A percentile compares a stretch with the other conserved stretches of the same genome.
Evolutionary conservation across 345 rosid genomes (phyloP).

Genomic region (Moricandia moricandioides): DNA sequence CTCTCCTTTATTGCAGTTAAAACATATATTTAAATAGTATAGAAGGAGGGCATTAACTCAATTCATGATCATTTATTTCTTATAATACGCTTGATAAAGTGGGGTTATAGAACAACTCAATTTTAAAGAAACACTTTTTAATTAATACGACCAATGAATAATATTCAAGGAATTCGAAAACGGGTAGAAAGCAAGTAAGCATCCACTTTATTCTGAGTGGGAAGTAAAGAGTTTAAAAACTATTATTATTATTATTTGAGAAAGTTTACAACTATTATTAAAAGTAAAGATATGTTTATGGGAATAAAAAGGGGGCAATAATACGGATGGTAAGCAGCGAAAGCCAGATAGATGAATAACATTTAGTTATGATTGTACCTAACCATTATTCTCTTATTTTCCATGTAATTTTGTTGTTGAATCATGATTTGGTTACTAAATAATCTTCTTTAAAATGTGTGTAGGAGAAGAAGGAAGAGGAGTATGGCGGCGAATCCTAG

Average conservation of each 20-base stretch:
- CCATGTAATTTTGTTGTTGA: background rate
- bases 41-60: background rate
- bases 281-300: background rate
- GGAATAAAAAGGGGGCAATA: constrained; percentile 24
- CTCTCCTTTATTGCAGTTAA: background rate
- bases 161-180: background rate
- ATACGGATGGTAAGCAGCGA: constrained; percentile 5
- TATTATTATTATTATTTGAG: too few species aligned
- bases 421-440: background rate
- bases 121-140: background rate
- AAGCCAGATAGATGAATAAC: background rate
- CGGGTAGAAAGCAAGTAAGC: background rate
- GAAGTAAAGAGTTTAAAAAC: background rate
- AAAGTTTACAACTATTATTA: background rate
- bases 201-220: background rate
- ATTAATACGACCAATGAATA: background rate
- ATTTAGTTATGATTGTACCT: background rate
- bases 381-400: background rate
- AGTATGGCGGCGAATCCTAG: background rate
- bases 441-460: background rate
- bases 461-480: constrained; percentile 26
- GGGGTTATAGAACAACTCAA: background rate
- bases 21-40: background rate
- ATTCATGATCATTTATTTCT: background rate
- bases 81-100: background rate